phyloP scores from a whole-genome alignment of 2,329 filamentous ascomycete species.

The Fusarium pilosicola region DNA sequence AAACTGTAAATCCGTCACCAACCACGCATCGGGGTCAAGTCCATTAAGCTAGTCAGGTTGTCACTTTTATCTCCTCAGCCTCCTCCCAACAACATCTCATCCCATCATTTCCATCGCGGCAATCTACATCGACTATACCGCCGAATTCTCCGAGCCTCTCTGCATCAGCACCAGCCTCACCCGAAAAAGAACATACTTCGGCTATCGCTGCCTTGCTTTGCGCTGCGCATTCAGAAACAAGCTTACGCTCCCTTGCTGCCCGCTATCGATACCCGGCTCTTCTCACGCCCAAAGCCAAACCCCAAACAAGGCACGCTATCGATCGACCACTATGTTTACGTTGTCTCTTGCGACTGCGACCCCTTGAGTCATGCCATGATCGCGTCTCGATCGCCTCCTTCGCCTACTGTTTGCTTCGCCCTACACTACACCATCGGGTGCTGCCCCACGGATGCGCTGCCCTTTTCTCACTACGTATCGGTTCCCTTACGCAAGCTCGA shows the following conservation, averaged over 20 bases:
- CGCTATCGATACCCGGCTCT: conserved; percentile 25
- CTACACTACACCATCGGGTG: conserved; percentile 30
- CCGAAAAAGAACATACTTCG: neutral
- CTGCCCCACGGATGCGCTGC: conserved; percentile 35
- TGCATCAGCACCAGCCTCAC: conserved; percentile 8
- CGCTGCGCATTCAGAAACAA: conserved; percentile 14
- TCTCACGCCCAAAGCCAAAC: conserved; percentile 9
- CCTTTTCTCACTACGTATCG: conserved; percentile 24
- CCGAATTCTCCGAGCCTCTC: neutral
- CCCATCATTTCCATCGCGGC: neutral
- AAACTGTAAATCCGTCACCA: conserved; percentile 38
- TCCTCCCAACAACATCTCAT: conserved; percentile 21
- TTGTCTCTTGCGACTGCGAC: conserved; percentile 34
- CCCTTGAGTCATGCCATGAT: conserved; percentile 45
- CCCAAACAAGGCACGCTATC: conserved; percentile 15
- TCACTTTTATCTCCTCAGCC: conserved; percentile 28
- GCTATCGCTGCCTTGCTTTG: conserved; percentile 10
- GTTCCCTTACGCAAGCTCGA: conserved; percentile 30
- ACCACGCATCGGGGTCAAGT: conserved; percentile 20
- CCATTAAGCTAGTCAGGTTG: conserved; percentile 17
- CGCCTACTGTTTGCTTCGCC: conserved; percentile 32
- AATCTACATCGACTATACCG: conserved; percentile 14
- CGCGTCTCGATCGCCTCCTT: conserved; percentile 38
- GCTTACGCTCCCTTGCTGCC: conserved; percentile 20
- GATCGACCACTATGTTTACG: conserved; percentile 37